Evolutionary conservation across 768 basidiomycete species (phyloP).

Genomic region (Cyclocybe cylindracea): DNA sequence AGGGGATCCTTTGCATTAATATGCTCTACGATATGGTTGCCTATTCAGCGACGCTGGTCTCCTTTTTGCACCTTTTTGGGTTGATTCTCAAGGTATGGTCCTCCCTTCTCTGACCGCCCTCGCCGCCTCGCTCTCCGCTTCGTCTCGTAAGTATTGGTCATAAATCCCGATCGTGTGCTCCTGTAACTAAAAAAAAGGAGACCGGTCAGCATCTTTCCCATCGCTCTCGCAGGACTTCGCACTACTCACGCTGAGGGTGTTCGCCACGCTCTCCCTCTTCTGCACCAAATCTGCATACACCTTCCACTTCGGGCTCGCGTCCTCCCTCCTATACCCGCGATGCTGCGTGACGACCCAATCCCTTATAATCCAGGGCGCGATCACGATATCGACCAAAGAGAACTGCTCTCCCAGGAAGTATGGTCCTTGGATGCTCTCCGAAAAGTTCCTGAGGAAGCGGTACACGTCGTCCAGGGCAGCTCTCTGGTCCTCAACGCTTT

Average conservation of each 20-base stretch:
- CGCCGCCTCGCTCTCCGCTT: constrained; percentile 54
- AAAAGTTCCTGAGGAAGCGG: constrained; percentile 30
- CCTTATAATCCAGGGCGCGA: constrained; percentile 55
- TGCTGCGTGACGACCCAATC: constrained; percentile 52
- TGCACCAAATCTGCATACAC: constrained; percentile 43
- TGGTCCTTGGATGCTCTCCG: constrained; percentile 40
- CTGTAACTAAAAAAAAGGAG: constrained; percentile 9
- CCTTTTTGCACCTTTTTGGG: too few relatives aligned
- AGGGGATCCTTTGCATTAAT: too few relatives aligned
- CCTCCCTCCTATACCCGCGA: constrained; percentile 44
- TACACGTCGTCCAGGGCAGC: constrained; percentile 28
- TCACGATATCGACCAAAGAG: constrained; percentile 50
- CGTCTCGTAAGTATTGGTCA: constrained; percentile 56
- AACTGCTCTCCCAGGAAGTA: constrained; percentile 62
- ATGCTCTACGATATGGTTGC: too few relatives aligned
- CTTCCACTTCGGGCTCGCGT: constrained; percentile 45
- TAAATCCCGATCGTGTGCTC: constrained; percentile 49
- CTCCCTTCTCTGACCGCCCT: constrained; percentile 49
- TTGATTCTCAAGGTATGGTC: constrained; percentile 33
- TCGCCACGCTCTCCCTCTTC: constrained; percentile 45
- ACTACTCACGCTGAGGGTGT: constrained; percentile 41
- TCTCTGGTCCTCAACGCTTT: constrained; percentile 29
- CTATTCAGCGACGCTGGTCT: too few relatives aligned
- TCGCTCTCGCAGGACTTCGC: not conserved
- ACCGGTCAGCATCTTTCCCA: not conserved